These are phyloP conservation scores for Chaetomidium leptoderma DNA, from an alignment of 495 filamentous ascomycete genomes.

Conservation along the genomic window DNA sequence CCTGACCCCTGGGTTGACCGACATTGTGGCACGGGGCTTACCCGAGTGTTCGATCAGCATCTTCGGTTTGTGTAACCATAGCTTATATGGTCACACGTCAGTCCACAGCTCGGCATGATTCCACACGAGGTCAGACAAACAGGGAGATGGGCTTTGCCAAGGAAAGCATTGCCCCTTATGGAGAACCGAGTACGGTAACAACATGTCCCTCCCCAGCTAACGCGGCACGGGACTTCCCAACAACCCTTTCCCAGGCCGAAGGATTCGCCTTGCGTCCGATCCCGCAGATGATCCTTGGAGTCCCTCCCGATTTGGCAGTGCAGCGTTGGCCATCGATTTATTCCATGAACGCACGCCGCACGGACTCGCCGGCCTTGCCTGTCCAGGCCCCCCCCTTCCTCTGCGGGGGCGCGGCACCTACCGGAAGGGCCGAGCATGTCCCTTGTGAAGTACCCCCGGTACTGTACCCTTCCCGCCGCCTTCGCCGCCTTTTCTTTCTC, in stretches of 20 bases:
- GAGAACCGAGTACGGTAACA: not conserved
- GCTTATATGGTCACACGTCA: slow-evolving; percentile 1
- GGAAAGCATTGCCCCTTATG: not conserved
- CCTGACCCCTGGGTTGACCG: not conserved
- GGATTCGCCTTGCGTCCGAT: slow-evolving; percentile 4
- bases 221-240: not conserved
- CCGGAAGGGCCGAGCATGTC: too few species aligned
- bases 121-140: not conserved
- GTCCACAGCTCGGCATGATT: not conserved
- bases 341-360: not conserved
- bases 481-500: too few species aligned
- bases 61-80: not conserved
- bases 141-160: too few species aligned
- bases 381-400: too few species aligned
- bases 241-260: slow-evolving; percentile 5
- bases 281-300: not conserved
- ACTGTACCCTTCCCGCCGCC: too few species aligned
- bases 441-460: too few species aligned
- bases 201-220: not conserved
- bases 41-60: not conserved
- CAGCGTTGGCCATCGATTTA: not conserved
- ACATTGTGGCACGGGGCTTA: not conserved
- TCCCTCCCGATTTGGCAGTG: not conserved
- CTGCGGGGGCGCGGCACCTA: too few species aligned
- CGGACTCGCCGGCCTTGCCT: not conserved